Base-by-base conservation (phyloP, 768 basidiomycete species). In the Termitomyces sp. region DNA sequence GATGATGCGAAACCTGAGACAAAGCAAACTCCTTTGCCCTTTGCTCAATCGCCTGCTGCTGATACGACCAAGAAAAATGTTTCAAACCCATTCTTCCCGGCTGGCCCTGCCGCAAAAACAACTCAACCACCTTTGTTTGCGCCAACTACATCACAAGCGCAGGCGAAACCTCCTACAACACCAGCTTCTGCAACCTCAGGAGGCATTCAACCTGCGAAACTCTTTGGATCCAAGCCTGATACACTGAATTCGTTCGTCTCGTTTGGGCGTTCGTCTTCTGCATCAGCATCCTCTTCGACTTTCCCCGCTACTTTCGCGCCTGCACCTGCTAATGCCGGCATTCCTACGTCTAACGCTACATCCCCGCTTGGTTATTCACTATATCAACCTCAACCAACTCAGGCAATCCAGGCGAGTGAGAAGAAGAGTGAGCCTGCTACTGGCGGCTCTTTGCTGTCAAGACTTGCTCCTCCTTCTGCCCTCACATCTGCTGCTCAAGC, bases 371-470 rank as follows among this genome's bases (percentile, higher is more conserved):
- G 58, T 12, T 41, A 61, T n/a, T n/a, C 62, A 43, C n/a, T 62
- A 43, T n/a, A 62, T 53, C 50, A 45, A 33, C 12, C 51, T 31
- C 64, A 53, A 47, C 53, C 53, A 3, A 31, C 41, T 3, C 60
- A 38, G 45, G 44, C 54, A 42, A 49, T 33, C 6, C 53, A 53
- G 30, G 56, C 54, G n/a, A 58, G 52, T n/a, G 53, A 58, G 37
- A 62, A 59, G 51, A 60, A 62, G 40, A 55, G 19, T 41, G 47
- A 58, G 31, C 40, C 57, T 6, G 46, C 52, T 10, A 21, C 53
- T 38, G 61, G 63, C 12, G 54, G 53, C 48, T 63, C 64, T 15
- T 60, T 69, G 12, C 35, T 68, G 50, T 65, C 68, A 37, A 61
- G 68, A 26, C 42, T 67, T 28, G 63, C 61, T 11, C 60, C 62